These are phyloP conservation scores for Postia placenta DNA, from an alignment of 768 basidiomycete genomes.

Conservation along the genomic window DNA sequence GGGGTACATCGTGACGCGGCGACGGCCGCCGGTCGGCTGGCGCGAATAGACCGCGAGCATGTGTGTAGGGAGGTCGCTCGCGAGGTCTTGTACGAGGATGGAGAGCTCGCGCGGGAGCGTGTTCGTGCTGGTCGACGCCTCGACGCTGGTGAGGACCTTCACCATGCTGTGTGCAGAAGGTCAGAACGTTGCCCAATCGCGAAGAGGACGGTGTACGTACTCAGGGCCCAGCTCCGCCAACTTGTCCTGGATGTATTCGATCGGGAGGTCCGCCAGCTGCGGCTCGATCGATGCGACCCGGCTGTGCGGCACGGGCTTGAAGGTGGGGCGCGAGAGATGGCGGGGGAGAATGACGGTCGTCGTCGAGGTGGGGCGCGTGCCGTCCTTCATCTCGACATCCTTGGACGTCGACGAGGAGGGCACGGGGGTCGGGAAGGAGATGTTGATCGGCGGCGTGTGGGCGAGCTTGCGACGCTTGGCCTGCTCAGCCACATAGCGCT, in stretches of 20 bases:
- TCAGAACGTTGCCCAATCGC: neutral
- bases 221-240: slow-evolving; percentile 39
- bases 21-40: slow-evolving; percentile 10
- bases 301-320: slow-evolving; percentile 49
- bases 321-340: slow-evolving; percentile 57
- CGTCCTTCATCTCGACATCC: neutral
- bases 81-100: slow-evolving; percentile 29
- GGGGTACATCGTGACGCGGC: slow-evolving; percentile 46
- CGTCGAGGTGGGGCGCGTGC: neutral
- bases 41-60: slow-evolving; percentile 34
- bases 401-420: neutral
- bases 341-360: slow-evolving; percentile 41
- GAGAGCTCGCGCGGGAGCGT: slow-evolving; percentile 36
- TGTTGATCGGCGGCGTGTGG: neutral
- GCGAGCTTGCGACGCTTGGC: neutral
- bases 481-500: neutral
- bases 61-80: slow-evolving; percentile 30
- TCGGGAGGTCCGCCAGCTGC: slow-evolving; percentile 42
- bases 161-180: slow-evolving; percentile 17
- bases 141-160: slow-evolving; percentile 26
- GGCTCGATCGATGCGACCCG: slow-evolving; percentile 50
- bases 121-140: slow-evolving; percentile 3
- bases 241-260: slow-evolving; percentile 56
- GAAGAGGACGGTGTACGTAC: slow-evolving; percentile 25
- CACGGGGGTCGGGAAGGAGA: neutral